These are phyloP conservation scores for Actinomortierella ambigua DNA, from an alignment of 371 early-diverging fungal species.

Conservation along the genomic window DNA sequence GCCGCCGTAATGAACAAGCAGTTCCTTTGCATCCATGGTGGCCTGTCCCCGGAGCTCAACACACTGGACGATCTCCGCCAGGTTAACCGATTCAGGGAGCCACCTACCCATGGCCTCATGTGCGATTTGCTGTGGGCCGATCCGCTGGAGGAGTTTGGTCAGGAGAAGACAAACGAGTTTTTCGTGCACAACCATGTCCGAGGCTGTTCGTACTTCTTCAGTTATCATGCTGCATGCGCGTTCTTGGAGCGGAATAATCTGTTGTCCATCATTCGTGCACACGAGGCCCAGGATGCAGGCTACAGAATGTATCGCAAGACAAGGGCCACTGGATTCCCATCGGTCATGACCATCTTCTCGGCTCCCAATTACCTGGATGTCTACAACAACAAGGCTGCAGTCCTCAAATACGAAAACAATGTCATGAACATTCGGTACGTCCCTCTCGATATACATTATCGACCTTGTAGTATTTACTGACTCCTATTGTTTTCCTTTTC, in stretches of 20 bases:
- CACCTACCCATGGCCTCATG: constrained; percentile 94
- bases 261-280: constrained; percentile 94
- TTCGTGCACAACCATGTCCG: constrained; percentile 92
- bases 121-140: constrained; percentile 99
- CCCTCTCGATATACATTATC: no score
- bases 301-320: constrained; percentile 96
- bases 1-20: constrained; percentile 97
- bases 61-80: constrained; percentile 87
- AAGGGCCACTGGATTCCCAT: constrained; percentile 91
- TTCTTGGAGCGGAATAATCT: constrained; percentile 95
- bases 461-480: no score
- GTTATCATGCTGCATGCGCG: constrained; percentile 88
- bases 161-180: constrained; percentile 78
- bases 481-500: no score
- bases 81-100: constrained; percentile 95
- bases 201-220: constrained; percentile 94
- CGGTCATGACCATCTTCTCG: constrained; percentile 97
- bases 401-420: constrained; percentile 95
- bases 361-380: constrained; percentile 98
- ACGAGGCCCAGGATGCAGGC: constrained; percentile 98
- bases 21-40: constrained; percentile 98
- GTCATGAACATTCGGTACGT: constrained; percentile 97
- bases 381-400: constrained; percentile 98
- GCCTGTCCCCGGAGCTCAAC: constrained; percentile 93
- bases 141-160: constrained; percentile 95